Percentiles rank a stretch among this genome's conserved stretches.
Conservation (phyloP, 2,329 filamentous ascomycete genomes). For the Endothia cerciana region DNA sequence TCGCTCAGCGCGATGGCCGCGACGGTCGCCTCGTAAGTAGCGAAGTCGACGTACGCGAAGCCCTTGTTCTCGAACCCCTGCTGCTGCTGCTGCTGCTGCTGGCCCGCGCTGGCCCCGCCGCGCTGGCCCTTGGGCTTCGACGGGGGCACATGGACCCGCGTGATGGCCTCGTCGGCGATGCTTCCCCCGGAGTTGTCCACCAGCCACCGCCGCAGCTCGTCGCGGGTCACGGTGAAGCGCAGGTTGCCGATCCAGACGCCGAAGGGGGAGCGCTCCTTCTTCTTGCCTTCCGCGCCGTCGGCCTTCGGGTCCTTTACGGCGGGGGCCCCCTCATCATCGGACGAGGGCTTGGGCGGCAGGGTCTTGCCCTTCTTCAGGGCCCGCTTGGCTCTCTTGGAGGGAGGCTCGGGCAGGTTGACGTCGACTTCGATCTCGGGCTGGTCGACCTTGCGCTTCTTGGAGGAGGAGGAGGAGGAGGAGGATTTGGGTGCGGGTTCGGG, state of each 20-base stretch:
- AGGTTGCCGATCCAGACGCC: conserved; percentile 97
- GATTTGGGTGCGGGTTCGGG: conserved; percentile 21
- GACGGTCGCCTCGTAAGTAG: conserved; percentile 68
- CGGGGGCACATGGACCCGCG: conserved; percentile 79
- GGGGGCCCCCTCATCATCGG: conserved; percentile 45
- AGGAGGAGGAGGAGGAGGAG: too few species aligned
- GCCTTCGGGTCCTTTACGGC: conserved; percentile 37
- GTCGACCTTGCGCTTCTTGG: conserved; percentile 73
- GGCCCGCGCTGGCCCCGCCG: conserved; percentile 32
- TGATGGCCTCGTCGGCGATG: conserved; percentile 73
- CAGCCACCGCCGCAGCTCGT: conserved; percentile 80
- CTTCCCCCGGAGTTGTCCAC: conserved; percentile 69
- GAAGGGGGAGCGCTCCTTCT: conserved; percentile 71
- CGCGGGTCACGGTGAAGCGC: conserved; percentile 77
- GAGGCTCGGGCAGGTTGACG: conserved; percentile 84
- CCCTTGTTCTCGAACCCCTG: conserved; percentile 73
- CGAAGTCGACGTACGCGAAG: conserved; percentile 95
- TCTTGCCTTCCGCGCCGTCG: conserved; percentile 43
- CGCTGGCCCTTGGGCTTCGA: conserved; percentile 45
- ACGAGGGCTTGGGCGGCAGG: conserved; percentile 50
- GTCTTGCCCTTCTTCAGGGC: conserved; percentile 83
- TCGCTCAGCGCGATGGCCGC: conserved; percentile 88
- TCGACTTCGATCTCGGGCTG: conserved; percentile 86
- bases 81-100: neutral
- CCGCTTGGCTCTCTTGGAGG: conserved; percentile 91